Percentiles rank a stretch among this genome's conserved stretches.
Conservation (phyloP, 805 yeast species). For the Dipodascus albidus region DNA sequence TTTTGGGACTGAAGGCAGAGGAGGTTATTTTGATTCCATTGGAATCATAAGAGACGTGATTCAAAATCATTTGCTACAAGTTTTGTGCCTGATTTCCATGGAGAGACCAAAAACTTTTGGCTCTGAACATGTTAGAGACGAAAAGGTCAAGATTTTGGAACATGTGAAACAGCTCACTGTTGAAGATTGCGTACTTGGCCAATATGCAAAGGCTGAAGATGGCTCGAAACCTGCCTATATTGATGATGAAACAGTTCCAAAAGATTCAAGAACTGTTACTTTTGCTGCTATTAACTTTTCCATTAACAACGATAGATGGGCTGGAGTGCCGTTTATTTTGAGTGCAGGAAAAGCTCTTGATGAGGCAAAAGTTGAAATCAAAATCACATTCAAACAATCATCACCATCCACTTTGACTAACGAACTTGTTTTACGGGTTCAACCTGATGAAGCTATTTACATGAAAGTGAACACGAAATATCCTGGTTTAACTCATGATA, state of each 20-base stretch:
- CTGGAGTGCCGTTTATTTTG: slow-evolving; percentile 90
- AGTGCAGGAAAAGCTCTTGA: slow-evolving; percentile 98
- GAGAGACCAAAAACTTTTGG: slow-evolving; percentile 87
- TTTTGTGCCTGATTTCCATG: slow-evolving; percentile 83
- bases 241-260: slow-evolving; percentile 84
- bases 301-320: slow-evolving; percentile 93
- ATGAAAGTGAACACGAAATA: slow-evolving; percentile 86
- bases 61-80: slow-evolving; percentile 95
- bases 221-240: slow-evolving; percentile 83
- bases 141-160: slow-evolving; percentile 85
- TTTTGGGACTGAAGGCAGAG: slow-evolving; percentile 98
- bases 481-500: slow-evolving; percentile 79
- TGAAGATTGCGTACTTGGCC: slow-evolving; percentile 71
- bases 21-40: slow-evolving; percentile 91
- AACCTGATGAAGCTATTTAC: slow-evolving; percentile 91
- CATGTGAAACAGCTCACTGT: slow-evolving; percentile 59
- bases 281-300: slow-evolving; percentile 75
- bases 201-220: slow-evolving; percentile 73
- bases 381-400: slow-evolving; percentile 83
- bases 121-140: slow-evolving; percentile 91
- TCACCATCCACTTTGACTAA: slow-evolving; percentile 77
- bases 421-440: slow-evolving; percentile 87
- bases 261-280: slow-evolving; percentile 78
- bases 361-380: slow-evolving; percentile 87
- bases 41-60: slow-evolving; percentile 97